Conservation (phyloP, 2,329 filamentous ascomycete genomes). For the Daldinia sp. region DNA sequence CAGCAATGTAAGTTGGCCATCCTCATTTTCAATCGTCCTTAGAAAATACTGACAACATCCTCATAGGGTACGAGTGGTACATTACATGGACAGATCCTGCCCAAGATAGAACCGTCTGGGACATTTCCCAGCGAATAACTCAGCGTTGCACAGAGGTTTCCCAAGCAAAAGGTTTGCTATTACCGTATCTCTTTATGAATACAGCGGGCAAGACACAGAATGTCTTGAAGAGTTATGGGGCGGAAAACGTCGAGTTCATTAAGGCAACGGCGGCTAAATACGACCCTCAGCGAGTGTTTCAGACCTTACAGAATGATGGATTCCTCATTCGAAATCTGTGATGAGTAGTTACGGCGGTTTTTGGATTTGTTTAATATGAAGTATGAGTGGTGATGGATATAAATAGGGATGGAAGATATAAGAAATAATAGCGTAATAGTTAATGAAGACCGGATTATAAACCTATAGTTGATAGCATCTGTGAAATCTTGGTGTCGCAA, state of each 20-base stretch:
- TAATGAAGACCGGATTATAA: not conserved
- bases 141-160: slow-evolving; percentile 26
- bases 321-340: slow-evolving; percentile 35
- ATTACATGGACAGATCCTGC: slow-evolving; percentile 33
- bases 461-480: not conserved
- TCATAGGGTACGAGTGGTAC: slow-evolving; percentile 37
- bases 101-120: slow-evolving; percentile 26
- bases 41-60: not conserved
- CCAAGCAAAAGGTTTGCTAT: slow-evolving; percentile 13
- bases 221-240: slow-evolving; percentile 33
- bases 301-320: slow-evolving; percentile 34
- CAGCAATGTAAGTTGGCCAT: slow-evolving; percentile 33
- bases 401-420: not conserved
- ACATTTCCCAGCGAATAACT: slow-evolving; percentile 28
- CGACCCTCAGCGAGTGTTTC: slow-evolving; percentile 33
- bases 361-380: not conserved
- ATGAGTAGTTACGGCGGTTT: not conserved
- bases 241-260: slow-evolving; percentile 29
- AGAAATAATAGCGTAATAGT: slow-evolving; percentile 8
- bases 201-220: slow-evolving; percentile 30
- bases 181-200: slow-evolving; percentile 38
- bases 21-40: not conserved
- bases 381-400: not conserved
- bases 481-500: not conserved
- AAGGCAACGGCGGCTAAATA: slow-evolving; percentile 35